These are phyloP conservation scores for Sclerotinia trifoliorum DNA, from an alignment of 2,329 filamentous ascomycete genomes.

Conservation along the genomic window DNA sequence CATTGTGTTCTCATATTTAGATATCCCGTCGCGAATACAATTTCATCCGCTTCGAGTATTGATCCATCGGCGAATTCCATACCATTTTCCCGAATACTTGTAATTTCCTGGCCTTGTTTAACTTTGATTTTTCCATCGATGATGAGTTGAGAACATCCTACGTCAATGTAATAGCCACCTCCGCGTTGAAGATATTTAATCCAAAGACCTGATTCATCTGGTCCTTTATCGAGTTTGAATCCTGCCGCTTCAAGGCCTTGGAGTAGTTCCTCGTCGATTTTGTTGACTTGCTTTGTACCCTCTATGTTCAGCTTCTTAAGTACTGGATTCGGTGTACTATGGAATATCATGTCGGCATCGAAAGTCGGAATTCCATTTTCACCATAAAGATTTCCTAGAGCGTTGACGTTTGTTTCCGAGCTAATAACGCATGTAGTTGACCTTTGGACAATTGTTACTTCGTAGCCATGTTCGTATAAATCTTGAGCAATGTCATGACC, in stretches of 20 bases:
- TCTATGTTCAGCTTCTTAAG: constrained; percentile 58
- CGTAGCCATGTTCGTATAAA: constrained; percentile 62
- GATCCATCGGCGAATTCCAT: constrained; percentile 47
- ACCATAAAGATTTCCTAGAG: constrained; percentile 45
- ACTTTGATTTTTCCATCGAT: constrained; percentile 53
- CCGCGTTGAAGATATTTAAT: constrained; percentile 60
- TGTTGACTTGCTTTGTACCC: constrained; percentile 42
- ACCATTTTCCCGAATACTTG: constrained; percentile 43
- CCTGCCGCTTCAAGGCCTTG: constrained; percentile 54
- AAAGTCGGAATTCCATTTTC: constrained; percentile 56
- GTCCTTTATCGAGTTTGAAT: constrained; percentile 57
- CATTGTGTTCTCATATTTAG: constrained; percentile 54
- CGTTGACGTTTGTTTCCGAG: constrained; percentile 46
- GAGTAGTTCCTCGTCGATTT: constrained; percentile 43
- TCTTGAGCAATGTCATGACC: constrained; percentile 69
- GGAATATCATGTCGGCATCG: constrained; percentile 62
- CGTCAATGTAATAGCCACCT: constrained; percentile 58
- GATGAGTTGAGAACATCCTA: constrained; percentile 53
- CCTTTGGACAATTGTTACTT: constrained; percentile 69
- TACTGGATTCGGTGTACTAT: constrained; percentile 57
- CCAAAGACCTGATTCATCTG: constrained; percentile 53
- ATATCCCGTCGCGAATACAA: constrained; percentile 51
- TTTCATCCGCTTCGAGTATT: constrained; percentile 50
- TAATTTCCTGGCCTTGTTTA: constrained; percentile 49
- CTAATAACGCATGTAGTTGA: constrained; percentile 64